Base-by-base conservation (phyloP, 148 eudicot species). In the Drosera capensis region DNA sequence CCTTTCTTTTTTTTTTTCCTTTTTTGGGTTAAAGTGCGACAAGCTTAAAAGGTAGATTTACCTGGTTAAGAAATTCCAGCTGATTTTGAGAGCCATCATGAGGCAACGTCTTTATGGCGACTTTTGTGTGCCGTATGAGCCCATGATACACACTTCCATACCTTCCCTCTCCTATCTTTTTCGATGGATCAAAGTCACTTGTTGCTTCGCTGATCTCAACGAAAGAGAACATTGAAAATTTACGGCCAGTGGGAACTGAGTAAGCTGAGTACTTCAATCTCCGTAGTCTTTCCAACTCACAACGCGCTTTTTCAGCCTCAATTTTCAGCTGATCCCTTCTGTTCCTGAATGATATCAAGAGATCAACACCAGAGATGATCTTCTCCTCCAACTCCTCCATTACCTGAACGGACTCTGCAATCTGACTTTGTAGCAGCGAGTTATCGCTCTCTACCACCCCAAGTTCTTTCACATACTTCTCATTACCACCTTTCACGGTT, bases 41-140 rank as follows among this genome's bases (percentile, higher is more conserved):
- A 7, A 17, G 17, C n/a, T 39, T 39, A n/a, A 15, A 17, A 14
- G 22, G 17, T 16, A 8, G 20, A 4, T 60, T 65, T 11, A 82
- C 94, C 94, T 77, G 67, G 48, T 61, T 60, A 56, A 68, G 65
- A 45, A 86, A 86, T 51, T 59, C 65, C 35, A 54, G 25, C 55
- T 73, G 73, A 19, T 71, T 67, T 45, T 62, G 74, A 51, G 64
- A 73, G 25, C 81, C 73, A 58, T 57, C 67, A 48, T 63, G 71
- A 29, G 87, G 94, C 59, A 86, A 60, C 96, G 82, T 86, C 67
- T 72, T 82, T 43, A 86, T 79, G 39, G 85, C 88, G 41, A 86
- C 85, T 59, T 71, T 68, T n/a, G 62, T 47, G 52, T 76, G 75
- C 9, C 62, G 67, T 60, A 79, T 69, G 22, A 62, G 14, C 20